Base-by-base conservation (phyloP, 768 basidiomycete genomes). In the Leucosporidium creatinivorum region DNA sequence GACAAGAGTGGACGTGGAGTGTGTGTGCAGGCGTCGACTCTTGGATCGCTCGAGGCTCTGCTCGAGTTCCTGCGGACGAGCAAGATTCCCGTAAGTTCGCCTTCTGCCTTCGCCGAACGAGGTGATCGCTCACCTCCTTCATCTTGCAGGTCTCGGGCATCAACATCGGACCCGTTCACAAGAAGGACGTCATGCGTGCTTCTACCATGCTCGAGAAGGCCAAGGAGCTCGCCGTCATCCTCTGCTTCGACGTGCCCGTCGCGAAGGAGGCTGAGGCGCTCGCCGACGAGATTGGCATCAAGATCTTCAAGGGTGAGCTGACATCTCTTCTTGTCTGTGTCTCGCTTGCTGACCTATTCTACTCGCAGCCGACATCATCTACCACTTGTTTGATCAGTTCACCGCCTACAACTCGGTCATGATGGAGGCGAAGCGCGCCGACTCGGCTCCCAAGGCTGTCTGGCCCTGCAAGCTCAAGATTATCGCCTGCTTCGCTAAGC, bases 1-100 rank as follows among this genome's bases (percentile, higher is more conserved):
- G 92, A 94, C 81, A 93, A 92, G 79, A 88, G 88, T 7, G 94
- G 93, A n/a, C 86, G 87, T 36, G 96, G 96, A 70, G 94, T 99
- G 67, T 96, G 90, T 74, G 96, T 99, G 17, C 96, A 98, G 77
- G 91, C 96, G 7, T 93, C 90, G 61, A 99, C 96, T 7, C 85
- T 99, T 50, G 96, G 96, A 66, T 96, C 96, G 18, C 84, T 99
- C 49, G 96, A 99, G 78, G 96, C 96, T 2, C 81, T 99, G 63
- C 83, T 99, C 58, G 94, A 97, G 73, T 98, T 98, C 86, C 82
- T 99, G 77, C 89, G 89, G 79, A 80, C 81, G 62, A 92, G 89
- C 84, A 94, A 98, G 81, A 98, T 98, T 70, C 94, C 96, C 1
- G 75, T 75, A 13, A 21, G 70, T 66, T 12, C n/a, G 8, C 44